Evolutionary conservation across 306 rosid genomes (phyloP).

Genomic region (Gastrolobium bilobum): DNA sequence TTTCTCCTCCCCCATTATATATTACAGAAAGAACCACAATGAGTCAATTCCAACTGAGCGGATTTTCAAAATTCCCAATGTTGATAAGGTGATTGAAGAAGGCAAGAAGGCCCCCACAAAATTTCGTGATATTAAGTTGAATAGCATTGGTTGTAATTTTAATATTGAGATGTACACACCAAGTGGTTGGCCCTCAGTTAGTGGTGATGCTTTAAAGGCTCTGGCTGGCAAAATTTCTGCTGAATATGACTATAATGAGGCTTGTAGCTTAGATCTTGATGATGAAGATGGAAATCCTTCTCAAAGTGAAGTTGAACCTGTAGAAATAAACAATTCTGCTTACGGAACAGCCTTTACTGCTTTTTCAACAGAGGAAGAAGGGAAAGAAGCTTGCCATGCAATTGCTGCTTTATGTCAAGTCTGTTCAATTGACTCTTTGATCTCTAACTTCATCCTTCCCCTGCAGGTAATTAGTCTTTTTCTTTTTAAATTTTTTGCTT

Average conservation of each 20-base stretch:
- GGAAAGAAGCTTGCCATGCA: slow-evolving; percentile 96
- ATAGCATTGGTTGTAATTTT: slow-evolving; percentile 56
- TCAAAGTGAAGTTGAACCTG: slow-evolving; percentile 50
- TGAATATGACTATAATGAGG: slow-evolving; percentile 73
- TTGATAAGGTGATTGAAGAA: slow-evolving; percentile 72
- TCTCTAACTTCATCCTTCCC: slow-evolving; percentile 97
- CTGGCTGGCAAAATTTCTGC: slow-evolving; percentile 92
- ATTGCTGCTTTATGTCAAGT: slow-evolving; percentile 96
- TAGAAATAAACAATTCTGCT: slow-evolving; percentile 59
- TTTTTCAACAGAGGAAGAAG: slow-evolving; percentile 68
- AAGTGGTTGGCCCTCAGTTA: slow-evolving; percentile 95
- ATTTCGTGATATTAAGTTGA: slow-evolving; percentile 67
- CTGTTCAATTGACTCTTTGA: slow-evolving; percentile 89
- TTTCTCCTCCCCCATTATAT: slow-evolving; percentile 42
- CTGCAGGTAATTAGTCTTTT: slow-evolving; percentile 71
- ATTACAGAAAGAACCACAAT: slow-evolving; percentile 70
- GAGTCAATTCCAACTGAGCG: slow-evolving; percentile 71
- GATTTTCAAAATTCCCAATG: slow-evolving; percentile 78
- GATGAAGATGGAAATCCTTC: slow-evolving; percentile 54
- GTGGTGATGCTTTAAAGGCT: slow-evolving; percentile 78
- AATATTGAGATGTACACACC: slow-evolving; percentile 75
- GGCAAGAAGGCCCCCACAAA: slow-evolving; percentile 82
- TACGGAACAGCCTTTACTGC: slow-evolving; percentile 81
- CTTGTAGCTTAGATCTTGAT: slow-evolving; percentile 42
- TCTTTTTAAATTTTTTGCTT: background rate